These are phyloP conservation scores for Lactuca sativa DNA, from an alignment of 129 eudicot genomes.

Conservation along the genomic window DNA sequence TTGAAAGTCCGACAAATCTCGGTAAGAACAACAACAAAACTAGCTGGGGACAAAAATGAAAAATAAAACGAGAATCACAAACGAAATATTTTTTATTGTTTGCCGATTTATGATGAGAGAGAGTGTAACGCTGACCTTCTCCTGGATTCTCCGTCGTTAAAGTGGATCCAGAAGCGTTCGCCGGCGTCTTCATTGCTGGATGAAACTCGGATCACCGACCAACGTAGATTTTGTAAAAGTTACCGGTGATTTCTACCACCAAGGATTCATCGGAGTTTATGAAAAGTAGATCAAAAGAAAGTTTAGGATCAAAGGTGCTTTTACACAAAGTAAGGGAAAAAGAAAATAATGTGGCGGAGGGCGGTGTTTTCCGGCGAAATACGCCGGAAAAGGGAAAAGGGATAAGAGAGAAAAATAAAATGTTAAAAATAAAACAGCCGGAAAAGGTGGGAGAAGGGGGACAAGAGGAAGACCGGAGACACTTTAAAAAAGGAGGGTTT, in stretches of 20 bases:
- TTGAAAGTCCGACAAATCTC: too few relatives aligned
- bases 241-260: slow-evolving; percentile 33
- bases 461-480: slow-evolving; percentile 46
- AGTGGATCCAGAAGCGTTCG: slow-evolving; percentile 49
- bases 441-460: slow-evolving; percentile 38
- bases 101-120: not conserved
- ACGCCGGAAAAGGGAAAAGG: slow-evolving; percentile 22
- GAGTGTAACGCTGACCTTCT: slow-evolving; percentile 51
- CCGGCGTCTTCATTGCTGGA: slow-evolving; percentile 56
- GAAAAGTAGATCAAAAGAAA: slow-evolving; percentile 9
- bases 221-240: not conserved
- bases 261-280: slow-evolving; percentile 23
- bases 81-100: too few relatives aligned
- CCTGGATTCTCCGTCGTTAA: slow-evolving; percentile 41
- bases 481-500: slow-evolving; percentile 42
- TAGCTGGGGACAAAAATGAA: not conserved
- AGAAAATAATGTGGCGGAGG: not conserved
- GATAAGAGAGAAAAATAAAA: not conserved
- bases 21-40: not conserved
- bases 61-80: not conserved
- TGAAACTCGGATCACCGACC: slow-evolving; percentile 10
- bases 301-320: not conserved
- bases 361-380: slow-evolving; percentile 22
- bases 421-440: slow-evolving; percentile 10
- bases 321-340: too few relatives aligned